phyloP scores from a whole-genome alignment of 2,329 filamentous ascomycete genomes.

The Teratosphaeria viscida region DNA sequence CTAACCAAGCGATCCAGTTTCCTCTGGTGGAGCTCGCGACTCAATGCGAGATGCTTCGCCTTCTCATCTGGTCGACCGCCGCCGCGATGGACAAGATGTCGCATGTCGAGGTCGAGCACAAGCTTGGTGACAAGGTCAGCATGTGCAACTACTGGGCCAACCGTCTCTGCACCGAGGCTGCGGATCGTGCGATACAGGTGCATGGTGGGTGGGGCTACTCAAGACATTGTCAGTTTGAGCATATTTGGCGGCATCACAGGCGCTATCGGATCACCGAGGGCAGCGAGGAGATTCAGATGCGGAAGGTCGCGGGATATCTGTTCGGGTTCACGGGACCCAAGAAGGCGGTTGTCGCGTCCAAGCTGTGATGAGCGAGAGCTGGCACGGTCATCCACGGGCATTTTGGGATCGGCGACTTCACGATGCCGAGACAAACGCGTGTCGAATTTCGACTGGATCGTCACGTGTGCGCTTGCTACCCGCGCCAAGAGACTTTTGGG shows the following conservation, averaged over 20 bases:
- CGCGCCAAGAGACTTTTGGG: too few relatives aligned
- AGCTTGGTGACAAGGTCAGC: conserved; percentile 50
- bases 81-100: conserved; percentile 50
- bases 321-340: conserved; percentile 44
- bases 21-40: conserved; percentile 53
- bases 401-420: too few relatives aligned
- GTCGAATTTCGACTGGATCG: too few relatives aligned
- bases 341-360: conserved; percentile 10
- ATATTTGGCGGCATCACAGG: conserved; percentile 55
- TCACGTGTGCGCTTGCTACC: too few relatives aligned
- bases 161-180: conserved; percentile 48
- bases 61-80: conserved; percentile 52
- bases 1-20: conserved; percentile 55
- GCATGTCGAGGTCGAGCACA: conserved; percentile 45
- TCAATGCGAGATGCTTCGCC: conserved; percentile 51
- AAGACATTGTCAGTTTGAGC: conserved; percentile 50
- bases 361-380: conserved; percentile 9
- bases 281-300: conserved; percentile 56
- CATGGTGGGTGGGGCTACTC: conserved; percentile 51
- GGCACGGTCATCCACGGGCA: neutral
- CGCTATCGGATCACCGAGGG: conserved; percentile 55
- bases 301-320: conserved; percentile 51
- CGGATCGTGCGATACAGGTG: conserved; percentile 53
- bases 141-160: conserved; percentile 61
- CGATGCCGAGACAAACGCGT: too few relatives aligned